These are phyloP conservation scores for Annulohypoxylon moriforme DNA, from an alignment of 495 filamentous ascomycete genomes.

Conservation along the genomic window DNA sequence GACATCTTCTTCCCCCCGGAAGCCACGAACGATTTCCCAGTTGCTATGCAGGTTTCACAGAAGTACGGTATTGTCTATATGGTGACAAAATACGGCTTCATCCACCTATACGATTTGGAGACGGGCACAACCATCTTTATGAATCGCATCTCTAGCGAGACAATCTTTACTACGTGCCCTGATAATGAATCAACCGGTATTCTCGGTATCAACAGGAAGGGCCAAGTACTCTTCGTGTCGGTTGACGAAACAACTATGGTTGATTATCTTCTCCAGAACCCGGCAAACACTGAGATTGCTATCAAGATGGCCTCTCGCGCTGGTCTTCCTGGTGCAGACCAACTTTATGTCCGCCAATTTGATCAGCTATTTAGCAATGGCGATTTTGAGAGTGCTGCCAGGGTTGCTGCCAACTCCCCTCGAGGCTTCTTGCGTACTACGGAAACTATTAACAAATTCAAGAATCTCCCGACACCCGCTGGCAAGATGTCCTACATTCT, in stretches of 20 bases:
- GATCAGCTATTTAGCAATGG: slow-evolving; percentile 80
- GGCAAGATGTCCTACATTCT: slow-evolving; percentile 91
- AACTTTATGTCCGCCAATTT: slow-evolving; percentile 93
- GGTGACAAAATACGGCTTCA: slow-evolving; percentile 99
- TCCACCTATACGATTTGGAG: slow-evolving; percentile 97
- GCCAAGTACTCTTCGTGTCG: slow-evolving; percentile 92
- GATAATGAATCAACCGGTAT: slow-evolving; percentile 88
- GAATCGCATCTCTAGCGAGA: slow-evolving; percentile 99
- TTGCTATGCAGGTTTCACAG: slow-evolving; percentile 96
- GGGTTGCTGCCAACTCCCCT: slow-evolving; percentile 95
- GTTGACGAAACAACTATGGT: slow-evolving; percentile 92
- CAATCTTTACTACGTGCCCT: slow-evolving; percentile 92
- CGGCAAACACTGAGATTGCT: slow-evolving; percentile 88
- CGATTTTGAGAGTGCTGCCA: slow-evolving; percentile 88
- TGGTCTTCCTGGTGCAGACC: slow-evolving; percentile 93
- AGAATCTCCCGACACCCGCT: slow-evolving; percentile 77
- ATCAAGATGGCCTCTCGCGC: slow-evolving; percentile 95
- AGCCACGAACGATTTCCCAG: slow-evolving; percentile 95
- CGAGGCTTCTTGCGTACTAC: slow-evolving; percentile 93
- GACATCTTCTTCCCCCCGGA: slow-evolving; percentile 98
- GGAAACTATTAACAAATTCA: slow-evolving; percentile 94
- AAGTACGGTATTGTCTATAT: slow-evolving; percentile 97
- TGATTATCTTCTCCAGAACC: slow-evolving; percentile 93
- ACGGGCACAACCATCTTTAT: slow-evolving; percentile 98
- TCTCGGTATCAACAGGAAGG: slow-evolving; percentile 96